A percentile compares a stretch with the other conserved stretches of the same genome.
These are phyloP conservation scores for Leccinum fallax DNA, from an alignment of 1,284 basidiomycete genomes.

Conservation along the genomic window DNA sequence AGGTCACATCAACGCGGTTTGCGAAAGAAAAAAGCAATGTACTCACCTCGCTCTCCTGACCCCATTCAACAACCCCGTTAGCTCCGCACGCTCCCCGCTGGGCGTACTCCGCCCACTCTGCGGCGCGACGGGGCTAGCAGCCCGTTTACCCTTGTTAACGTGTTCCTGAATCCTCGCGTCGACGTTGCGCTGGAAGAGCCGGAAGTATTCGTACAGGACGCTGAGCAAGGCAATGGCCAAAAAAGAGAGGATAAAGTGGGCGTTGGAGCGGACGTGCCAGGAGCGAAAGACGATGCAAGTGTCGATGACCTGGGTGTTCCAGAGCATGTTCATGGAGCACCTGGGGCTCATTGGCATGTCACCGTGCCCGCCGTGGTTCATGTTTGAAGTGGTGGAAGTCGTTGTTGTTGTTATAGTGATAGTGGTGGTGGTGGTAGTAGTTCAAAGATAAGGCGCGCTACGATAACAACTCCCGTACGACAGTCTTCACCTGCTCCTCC, in stretches of 20 bases:
- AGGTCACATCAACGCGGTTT: not conserved
- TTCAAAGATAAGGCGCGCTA: not conserved
- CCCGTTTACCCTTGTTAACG: conserved; percentile 43
- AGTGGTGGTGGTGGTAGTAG: not conserved
- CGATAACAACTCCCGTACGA: not conserved
- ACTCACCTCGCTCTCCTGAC: conserved; percentile 29
- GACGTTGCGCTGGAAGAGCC: conserved; percentile 56
- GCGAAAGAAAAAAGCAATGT: not conserved
- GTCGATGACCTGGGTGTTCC: conserved; percentile 75
- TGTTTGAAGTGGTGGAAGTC: conserved; percentile 8
- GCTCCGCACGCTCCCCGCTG: conserved; percentile 42
- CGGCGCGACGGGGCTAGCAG: conserved; percentile 12
- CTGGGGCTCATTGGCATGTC: conserved; percentile 42
- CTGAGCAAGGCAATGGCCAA: conserved; percentile 60
- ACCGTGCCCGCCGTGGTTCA: conserved; percentile 50
- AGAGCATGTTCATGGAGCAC: conserved; percentile 74
- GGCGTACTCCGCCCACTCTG: conserved; percentile 47
- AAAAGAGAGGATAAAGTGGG: conserved; percentile 62
- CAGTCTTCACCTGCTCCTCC: conserved; percentile 55
- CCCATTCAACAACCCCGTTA: conserved; percentile 55
- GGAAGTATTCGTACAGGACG: conserved; percentile 75
- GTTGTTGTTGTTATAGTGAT: not conserved
- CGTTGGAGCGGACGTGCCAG: conserved; percentile 69
- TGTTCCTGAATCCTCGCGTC: conserved; percentile 58
- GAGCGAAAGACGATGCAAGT: conserved; percentile 74